phyloP scores from a whole-genome alignment of 495 filamentous ascomycete genomes.

The Podospora fimiseda region DNA sequence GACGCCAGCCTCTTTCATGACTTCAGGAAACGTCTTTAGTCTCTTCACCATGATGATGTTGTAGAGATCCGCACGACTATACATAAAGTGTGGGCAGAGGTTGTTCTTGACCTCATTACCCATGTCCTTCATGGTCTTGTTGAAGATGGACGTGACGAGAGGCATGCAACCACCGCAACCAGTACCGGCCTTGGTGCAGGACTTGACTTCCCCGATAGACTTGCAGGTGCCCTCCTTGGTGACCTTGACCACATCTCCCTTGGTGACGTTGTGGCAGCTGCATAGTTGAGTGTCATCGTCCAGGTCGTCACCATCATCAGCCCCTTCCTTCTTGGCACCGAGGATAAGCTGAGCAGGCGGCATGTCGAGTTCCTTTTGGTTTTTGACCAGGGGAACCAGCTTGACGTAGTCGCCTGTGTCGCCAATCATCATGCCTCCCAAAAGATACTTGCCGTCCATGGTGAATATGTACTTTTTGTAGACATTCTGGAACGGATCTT shows the following conservation, averaged over 20 bases:
- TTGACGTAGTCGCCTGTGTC: slow-evolving; percentile 94
- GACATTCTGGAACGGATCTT: slow-evolving; percentile 86
- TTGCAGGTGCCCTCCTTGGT: slow-evolving; percentile 83
- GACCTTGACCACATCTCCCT: slow-evolving; percentile 67
- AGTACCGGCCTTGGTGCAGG: slow-evolving; percentile 91
- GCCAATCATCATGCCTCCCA: slow-evolving; percentile 98
- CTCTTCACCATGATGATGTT: slow-evolving; percentile 83
- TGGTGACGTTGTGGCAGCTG: slow-evolving; percentile 93
- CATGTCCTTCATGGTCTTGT: slow-evolving; percentile 83
- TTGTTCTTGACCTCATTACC: slow-evolving; percentile 88
- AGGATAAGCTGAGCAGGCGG: slow-evolving; percentile 88
- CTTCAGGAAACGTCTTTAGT: slow-evolving; percentile 65
- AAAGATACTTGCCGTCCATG: slow-evolving; percentile 81
- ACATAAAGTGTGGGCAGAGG: slow-evolving; percentile 79
- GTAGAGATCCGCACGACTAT: slow-evolving; percentile 83
- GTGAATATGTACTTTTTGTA: slow-evolving; percentile 98
- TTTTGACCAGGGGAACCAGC: slow-evolving; percentile 89
- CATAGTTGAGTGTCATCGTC: slow-evolving; percentile 88
- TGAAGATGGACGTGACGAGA: slow-evolving; percentile 87
- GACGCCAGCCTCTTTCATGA: slow-evolving; percentile 78
- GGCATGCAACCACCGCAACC: slow-evolving; percentile 95
- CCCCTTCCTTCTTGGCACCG: slow-evolving; percentile 66
- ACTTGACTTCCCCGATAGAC: slow-evolving; percentile 79
- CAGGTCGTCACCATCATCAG: slow-evolving; percentile 53
- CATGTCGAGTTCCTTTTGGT: slow-evolving; percentile 73